phyloP scores from a whole-genome alignment of 1,139 yeast genomes.

The Candida sanyaensis region DNA sequence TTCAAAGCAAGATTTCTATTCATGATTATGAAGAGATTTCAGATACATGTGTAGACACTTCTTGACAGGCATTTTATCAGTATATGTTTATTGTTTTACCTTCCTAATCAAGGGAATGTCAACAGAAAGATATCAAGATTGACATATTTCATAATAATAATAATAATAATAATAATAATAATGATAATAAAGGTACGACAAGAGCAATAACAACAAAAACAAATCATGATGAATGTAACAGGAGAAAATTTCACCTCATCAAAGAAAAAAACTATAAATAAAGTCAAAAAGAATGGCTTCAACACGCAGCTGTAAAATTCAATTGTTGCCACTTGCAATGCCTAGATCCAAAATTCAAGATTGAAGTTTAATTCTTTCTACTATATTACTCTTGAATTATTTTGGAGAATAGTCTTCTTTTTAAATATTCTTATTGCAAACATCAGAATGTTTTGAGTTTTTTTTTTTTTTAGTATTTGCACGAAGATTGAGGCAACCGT shows the following conservation, averaged over 20 bases:
- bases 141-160: background rate
- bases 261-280: background rate
- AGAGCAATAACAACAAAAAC: background rate
- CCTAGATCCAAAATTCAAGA: too few relatives aligned
- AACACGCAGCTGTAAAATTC: too few relatives aligned
- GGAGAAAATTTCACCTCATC: background rate
- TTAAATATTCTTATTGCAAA: too few relatives aligned
- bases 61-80: background rate
- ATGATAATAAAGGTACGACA: background rate
- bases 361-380: too few relatives aligned
- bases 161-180: background rate
- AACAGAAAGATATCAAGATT: background rate
- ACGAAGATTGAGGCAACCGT: too few relatives aligned
- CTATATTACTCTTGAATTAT: too few relatives aligned
- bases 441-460: too few relatives aligned
- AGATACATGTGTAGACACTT: background rate
- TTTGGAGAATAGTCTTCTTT: too few relatives aligned
- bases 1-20: background rate
- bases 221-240: background rate
- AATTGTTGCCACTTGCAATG: too few relatives aligned
- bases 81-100: background rate
- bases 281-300: background rate
- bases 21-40: background rate
- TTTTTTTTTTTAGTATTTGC: too few relatives aligned
- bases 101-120: background rate